Evolutionary conservation across 2,329 filamentous ascomycete species (phyloP).

Genomic region (Fusarium clavum): DNA sequence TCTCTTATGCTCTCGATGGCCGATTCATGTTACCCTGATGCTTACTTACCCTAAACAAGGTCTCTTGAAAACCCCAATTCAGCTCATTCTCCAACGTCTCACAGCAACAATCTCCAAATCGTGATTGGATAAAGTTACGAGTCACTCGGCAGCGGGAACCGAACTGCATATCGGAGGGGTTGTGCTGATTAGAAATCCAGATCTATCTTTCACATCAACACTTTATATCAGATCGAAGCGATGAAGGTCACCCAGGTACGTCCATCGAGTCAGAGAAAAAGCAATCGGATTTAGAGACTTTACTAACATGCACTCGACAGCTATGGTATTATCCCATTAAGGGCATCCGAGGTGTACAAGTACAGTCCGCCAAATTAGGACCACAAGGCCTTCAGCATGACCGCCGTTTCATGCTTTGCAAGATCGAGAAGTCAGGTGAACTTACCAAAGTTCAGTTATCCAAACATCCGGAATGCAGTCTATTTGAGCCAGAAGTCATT

Average conservation of each 20-base stretch:
- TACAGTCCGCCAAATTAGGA: conserved; percentile 65
- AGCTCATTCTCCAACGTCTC: not conserved
- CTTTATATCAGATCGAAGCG: not conserved
- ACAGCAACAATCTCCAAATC: not conserved
- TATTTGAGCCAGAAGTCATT: conserved; percentile 71
- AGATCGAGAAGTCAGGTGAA: conserved; percentile 56
- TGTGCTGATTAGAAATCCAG: conserved; percentile 31
- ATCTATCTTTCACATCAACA: conserved; percentile 18
- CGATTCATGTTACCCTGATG: not conserved
- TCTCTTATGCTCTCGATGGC: not conserved
- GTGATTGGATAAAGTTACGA: conserved; percentile 8
- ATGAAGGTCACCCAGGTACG: conserved; percentile 52
- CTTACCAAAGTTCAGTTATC: conserved; percentile 71
- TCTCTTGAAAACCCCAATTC: not conserved
- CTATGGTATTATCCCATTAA: conserved; percentile 82
- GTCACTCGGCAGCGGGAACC: conserved; percentile 11
- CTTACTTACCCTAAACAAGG: not conserved
- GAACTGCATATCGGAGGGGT: conserved; percentile 20
- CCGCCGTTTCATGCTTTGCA: conserved; percentile 76
- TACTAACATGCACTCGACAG: conserved; percentile 38
- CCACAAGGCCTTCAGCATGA: conserved; percentile 74
- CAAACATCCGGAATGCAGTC: conserved; percentile 67
- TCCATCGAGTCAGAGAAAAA: not conserved
- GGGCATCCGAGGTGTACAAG: conserved; percentile 70
- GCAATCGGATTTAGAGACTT: not conserved